These are phyloP conservation scores for Botrytis tulipae DNA, from an alignment of 2,329 filamentous ascomycete species.

Conservation along the genomic window DNA sequence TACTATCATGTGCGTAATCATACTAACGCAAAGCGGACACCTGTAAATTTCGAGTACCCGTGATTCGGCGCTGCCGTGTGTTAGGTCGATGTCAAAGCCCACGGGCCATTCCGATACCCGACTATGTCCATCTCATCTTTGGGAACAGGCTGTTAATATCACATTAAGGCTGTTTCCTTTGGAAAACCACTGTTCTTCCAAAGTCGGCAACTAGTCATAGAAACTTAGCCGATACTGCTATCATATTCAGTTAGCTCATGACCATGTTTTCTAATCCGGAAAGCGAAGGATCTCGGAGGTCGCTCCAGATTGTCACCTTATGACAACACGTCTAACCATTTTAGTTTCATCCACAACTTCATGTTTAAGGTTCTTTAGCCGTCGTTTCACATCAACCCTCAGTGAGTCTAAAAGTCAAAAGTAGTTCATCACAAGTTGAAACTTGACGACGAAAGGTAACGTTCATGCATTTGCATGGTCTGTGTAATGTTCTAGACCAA, in stretches of 20 bases:
- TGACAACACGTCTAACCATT: neutral
- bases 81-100: neutral
- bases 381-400: neutral
- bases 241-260: neutral
- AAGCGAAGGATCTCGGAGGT: neutral
- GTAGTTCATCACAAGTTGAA: neutral
- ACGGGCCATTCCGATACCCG: neutral
- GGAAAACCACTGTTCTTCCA: neutral
- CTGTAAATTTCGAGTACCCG: neutral
- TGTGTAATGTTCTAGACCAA: neutral
- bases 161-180: too few species aligned
- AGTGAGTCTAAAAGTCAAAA: neutral
- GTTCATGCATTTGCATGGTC: conserved; percentile 2
- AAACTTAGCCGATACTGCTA: neutral
- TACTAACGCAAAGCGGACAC: neutral
- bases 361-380: neutral
- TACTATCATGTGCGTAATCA: neutral
- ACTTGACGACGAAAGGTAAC: conserved; percentile 1
- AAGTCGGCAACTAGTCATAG: neutral
- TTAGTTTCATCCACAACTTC: neutral
- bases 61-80: neutral
- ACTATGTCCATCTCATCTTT: neutral
- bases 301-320: neutral
- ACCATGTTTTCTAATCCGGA: neutral
- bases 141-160: neutral